Conservation (phyloP, 768 basidiomycete genomes). For the Hirschioporus abietinus region DNA sequence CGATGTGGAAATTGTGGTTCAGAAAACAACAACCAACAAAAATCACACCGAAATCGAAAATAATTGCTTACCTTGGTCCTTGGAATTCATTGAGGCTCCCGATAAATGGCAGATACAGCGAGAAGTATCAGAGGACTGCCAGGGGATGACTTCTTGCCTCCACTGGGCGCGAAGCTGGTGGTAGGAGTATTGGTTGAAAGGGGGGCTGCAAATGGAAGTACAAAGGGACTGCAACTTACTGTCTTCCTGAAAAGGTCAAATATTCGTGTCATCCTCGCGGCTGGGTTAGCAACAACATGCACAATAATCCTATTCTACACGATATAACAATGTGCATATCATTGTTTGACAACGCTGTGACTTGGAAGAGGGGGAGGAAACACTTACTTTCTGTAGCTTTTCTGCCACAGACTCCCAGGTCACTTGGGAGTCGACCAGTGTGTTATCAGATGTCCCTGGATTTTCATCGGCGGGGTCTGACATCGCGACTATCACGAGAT, state of each 20-base stretch:
- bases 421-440: conserved; percentile 1
- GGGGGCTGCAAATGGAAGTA: background rate
- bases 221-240: background rate
- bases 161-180: background rate
- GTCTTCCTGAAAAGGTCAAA: conserved; percentile 4
- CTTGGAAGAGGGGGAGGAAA: background rate
- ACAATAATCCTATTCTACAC: conserved; percentile 3
- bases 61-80: background rate
- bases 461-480: background rate
- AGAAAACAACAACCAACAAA: background rate
- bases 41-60: background rate
- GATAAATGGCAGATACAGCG: background rate
- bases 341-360: conserved; percentile 1
- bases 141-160: background rate
- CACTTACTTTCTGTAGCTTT: background rate
- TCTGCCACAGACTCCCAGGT: conserved; percentile 1
- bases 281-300: conserved; percentile 2
- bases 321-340: background rate
- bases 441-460: conserved; percentile 1
- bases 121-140: background rate
- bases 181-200: background rate
- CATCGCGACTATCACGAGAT: conserved; percentile 1
- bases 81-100: background rate
- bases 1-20: background rate
- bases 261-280: conserved; percentile 1